A percentile compares a stretch with the other conserved stretches of the same genome.
Conservation (phyloP, 331 rosid genomes). For the Quercus lobata region DNA sequence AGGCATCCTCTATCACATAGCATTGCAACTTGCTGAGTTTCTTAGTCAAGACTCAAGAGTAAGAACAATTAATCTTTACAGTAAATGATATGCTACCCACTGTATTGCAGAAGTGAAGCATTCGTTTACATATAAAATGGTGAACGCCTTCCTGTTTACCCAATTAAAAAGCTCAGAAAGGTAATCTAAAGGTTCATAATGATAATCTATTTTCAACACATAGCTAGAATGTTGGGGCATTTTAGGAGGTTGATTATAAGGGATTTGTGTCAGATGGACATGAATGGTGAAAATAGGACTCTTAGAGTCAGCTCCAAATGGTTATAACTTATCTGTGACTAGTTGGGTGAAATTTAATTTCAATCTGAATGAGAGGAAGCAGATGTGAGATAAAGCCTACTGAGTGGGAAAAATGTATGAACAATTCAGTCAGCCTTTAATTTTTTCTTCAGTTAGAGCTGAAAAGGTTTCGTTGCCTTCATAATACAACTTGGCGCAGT, state of each 20-base stretch:
- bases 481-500: neutral
- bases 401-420: neutral
- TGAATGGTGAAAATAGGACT: neutral
- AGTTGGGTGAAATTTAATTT: neutral
- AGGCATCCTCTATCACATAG: neutral
- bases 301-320: neutral
- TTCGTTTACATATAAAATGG: no score
- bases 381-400: neutral
- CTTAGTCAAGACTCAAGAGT: no score
- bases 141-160: no score
- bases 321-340: neutral
- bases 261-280: neutral
- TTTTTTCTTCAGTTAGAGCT: neutral
- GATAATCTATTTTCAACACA: neutral
- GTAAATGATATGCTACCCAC: no score
- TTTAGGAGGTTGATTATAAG: neutral
- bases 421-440: neutral
- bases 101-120: no score
- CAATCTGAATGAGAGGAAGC: neutral
- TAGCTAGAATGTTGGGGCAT: neutral
- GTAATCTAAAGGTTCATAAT: neutral
- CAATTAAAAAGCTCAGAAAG: neutral
- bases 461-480: neutral
- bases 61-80: no score
- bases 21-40: no score